Evolutionary conservation across 1,284 basidiomycete genomes (phyloP).

Genomic region (Sanghuangporus weigelae): DNA sequence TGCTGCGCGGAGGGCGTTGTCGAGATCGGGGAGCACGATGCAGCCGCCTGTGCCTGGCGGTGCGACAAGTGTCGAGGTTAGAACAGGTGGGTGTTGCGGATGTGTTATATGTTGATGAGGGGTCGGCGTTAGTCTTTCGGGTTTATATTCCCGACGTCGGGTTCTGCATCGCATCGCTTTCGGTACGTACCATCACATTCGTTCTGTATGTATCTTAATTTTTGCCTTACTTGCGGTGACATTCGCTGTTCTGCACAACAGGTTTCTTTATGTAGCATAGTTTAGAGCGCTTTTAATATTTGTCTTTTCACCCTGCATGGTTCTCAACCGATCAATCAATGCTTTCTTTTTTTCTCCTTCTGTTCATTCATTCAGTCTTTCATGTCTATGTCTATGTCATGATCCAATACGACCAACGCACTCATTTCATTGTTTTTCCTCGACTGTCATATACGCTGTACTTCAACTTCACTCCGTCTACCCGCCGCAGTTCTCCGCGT

Average conservation of each 20-base stretch:
- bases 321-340: too few species aligned
- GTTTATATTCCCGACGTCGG: neutral
- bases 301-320: neutral
- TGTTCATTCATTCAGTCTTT: neutral
- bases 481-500: too few species aligned
- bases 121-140: neutral
- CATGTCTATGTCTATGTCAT: neutral
- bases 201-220: neutral
- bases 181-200: neutral
- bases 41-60: neutral
- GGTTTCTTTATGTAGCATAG: neutral
- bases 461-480: too few species aligned
- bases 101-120: conserved; percentile 35
- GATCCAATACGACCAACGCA: neutral
- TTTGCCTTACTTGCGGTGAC: neutral
- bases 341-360: too few species aligned
- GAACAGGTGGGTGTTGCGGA: conserved; percentile 28
- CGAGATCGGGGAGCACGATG: conserved; percentile 1
- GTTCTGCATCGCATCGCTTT: neutral
- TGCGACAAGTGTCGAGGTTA: conserved; percentile 21
- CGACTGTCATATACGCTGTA: too few species aligned
- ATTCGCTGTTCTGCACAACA: neutral
- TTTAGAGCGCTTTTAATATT: neutral
- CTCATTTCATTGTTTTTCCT: too few species aligned
- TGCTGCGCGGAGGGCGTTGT: conserved; percentile 6